Conservation (phyloP, 768 basidiomycete genomes). For the Cystofilobasidium bisporidii region DNA sequence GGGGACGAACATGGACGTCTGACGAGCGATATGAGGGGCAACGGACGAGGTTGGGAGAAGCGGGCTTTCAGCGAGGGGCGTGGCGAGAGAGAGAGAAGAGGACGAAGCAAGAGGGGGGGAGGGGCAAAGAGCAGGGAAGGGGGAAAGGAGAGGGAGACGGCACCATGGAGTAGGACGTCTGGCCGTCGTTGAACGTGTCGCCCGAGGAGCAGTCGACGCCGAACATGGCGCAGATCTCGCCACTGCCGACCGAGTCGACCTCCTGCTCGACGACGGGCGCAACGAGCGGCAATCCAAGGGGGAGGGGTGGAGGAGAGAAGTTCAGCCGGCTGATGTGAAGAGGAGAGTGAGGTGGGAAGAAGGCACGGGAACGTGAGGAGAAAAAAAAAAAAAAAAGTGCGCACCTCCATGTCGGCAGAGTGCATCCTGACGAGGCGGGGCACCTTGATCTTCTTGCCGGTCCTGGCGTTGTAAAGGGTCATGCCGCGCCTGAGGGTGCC, state of each 20-base stretch:
- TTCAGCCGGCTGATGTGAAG: too few species aligned
- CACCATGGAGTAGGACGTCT: conserved; percentile 86
- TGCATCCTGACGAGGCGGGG: conserved; percentile 96
- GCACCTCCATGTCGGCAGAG: conserved; percentile 95
- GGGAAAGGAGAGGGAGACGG: conserved; percentile 32
- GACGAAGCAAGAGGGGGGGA: conserved; percentile 8
- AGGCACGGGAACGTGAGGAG: too few species aligned
- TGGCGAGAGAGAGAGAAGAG: background rate
- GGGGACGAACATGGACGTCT: conserved; percentile 98
- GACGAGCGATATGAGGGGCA: background rate
- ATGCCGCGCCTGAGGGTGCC: conserved; percentile 78
- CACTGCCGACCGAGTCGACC: conserved; percentile 83
- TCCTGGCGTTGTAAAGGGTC: conserved; percentile 80
- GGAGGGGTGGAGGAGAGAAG: background rate
- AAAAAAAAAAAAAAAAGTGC: conserved; percentile 31
- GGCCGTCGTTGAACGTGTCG: conserved; percentile 93
- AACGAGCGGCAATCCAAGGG: background rate
- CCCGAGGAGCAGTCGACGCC: conserved; percentile 97
- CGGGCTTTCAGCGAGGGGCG: background rate
- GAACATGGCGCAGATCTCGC: conserved; percentile 98
- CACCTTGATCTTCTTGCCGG: conserved; percentile 95
- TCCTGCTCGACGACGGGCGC: conserved; percentile 48
- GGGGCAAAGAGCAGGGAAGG: background rate
- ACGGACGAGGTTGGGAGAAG: background rate
- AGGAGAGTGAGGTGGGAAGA: too few species aligned